Percentiles rank a stretch among this genome's conserved stretches.
Conservation (phyloP, 2,329 filamentous ascomycete genomes). For the Fusarium sp. region DNA sequence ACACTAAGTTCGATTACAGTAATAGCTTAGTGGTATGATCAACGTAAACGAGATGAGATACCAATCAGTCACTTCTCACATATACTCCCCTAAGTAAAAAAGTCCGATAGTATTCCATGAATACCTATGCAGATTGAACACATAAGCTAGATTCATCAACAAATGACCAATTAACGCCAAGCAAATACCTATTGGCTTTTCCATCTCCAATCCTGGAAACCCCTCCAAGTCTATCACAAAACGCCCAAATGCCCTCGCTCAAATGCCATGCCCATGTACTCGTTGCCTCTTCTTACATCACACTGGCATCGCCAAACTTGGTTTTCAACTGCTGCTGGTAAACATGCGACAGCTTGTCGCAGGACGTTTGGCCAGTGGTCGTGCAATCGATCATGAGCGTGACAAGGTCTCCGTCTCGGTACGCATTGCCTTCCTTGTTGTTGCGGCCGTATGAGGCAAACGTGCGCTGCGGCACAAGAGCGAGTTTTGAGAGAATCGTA, state of each 20-base stretch:
- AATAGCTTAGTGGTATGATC: slow-evolving; percentile 5
- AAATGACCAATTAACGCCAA: slow-evolving; percentile 34
- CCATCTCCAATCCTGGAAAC: slow-evolving; percentile 15
- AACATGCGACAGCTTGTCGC: slow-evolving; percentile 75
- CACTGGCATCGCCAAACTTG: slow-evolving; percentile 50
- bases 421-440: slow-evolving; percentile 70
- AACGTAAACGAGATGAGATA: slow-evolving; percentile 12
- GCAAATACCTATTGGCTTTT: slow-evolving; percentile 22
- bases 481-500: slow-evolving; percentile 90
- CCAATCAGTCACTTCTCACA: neutral
- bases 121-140: slow-evolving; percentile 19
- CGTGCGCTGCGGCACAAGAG: slow-evolving; percentile 85
- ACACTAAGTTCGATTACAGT: neutral
- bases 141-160: slow-evolving; percentile 20
- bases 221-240: slow-evolving; percentile 33
- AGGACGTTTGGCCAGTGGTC: slow-evolving; percentile 68
- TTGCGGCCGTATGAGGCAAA: slow-evolving; percentile 81
- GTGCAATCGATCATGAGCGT: slow-evolving; percentile 83
- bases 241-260: slow-evolving; percentile 35
- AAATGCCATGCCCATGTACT: slow-evolving; percentile 35
- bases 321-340: slow-evolving; percentile 64
- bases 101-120: neutral
- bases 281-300: slow-evolving; percentile 6
- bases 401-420: slow-evolving; percentile 86
- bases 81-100: neutral